Evolutionary conservation across 1,284 basidiomycete species (phyloP).

Genomic region (Retiboletus fuscus): DNA sequence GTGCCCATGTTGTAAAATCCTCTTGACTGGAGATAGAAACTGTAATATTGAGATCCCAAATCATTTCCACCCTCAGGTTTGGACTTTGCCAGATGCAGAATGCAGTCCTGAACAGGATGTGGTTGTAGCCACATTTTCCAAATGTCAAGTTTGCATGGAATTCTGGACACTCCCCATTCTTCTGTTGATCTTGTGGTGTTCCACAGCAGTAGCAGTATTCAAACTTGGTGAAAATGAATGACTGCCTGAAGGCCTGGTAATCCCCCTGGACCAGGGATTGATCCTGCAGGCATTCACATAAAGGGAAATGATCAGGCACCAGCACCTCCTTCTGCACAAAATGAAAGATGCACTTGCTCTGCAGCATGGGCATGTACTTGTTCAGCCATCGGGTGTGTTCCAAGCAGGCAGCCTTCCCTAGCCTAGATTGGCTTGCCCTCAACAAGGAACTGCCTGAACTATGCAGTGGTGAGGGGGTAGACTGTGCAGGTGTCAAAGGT

Average conservation of each 20-base stretch:
- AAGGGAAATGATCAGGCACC: no score
- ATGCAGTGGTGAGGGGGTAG: neutral
- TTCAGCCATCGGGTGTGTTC: no score
- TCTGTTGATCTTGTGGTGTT: no score
- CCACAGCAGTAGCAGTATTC: no score
- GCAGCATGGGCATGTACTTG: no score
- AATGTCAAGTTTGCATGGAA: constrained; percentile 6
- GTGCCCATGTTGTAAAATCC: neutral
- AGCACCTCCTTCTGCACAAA: no score
- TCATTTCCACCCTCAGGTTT: neutral
- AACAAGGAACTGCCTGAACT: neutral
- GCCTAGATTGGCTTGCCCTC: neutral
- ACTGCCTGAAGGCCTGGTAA: no score
- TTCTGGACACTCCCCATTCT: neutral
- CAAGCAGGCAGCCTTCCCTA: neutral
- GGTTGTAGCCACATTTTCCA: neutral
- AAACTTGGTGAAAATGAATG: no score
- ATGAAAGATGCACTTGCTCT: no score
- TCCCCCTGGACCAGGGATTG: no score
- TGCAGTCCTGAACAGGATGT: constrained; percentile 1
- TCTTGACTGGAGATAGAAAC: constrained; percentile 4
- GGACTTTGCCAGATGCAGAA: constrained; percentile 22
- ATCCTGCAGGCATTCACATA: no score
- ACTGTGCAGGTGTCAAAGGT: neutral
- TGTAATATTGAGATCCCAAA: neutral